Evolutionary conservation across 192 early-diverging fungal species (phyloP).

Genomic region (Coemansia interrupta): DNA sequence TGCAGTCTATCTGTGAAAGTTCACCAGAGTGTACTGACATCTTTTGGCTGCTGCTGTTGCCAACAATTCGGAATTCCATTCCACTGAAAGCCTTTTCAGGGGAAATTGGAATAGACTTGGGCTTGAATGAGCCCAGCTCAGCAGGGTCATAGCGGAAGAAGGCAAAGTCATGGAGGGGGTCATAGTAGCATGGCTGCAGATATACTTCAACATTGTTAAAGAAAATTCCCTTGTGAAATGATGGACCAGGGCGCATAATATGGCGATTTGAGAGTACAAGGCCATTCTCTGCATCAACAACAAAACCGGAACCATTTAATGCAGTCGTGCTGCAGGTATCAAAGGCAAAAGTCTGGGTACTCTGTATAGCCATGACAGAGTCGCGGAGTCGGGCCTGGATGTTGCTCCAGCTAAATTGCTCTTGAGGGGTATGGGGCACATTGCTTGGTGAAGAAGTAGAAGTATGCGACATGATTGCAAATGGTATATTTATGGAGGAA

Average conservation of each 20-base stretch:
- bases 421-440: background rate
- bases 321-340: background rate
- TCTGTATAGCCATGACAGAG: background rate
- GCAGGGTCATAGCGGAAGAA: slow-evolving; percentile 70
- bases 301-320: slow-evolving; percentile 62
- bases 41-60: slow-evolving; percentile 72
- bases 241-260: slow-evolving; percentile 65
- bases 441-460: background rate
- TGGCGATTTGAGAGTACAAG: slow-evolving; percentile 72
- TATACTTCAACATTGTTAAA: slow-evolving; percentile 67
- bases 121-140: slow-evolving; percentile 49
- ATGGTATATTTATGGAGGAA: background rate
- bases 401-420: background rate
- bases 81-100: slow-evolving; percentile 68
- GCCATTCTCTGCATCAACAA: slow-evolving; percentile 71
- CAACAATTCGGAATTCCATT: slow-evolving; percentile 68
- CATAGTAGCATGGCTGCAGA: slow-evolving; percentile 65
- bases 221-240: slow-evolving; percentile 64
- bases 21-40: slow-evolving; percentile 71
- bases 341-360: background rate
- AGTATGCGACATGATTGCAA: background rate
- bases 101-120: slow-evolving; percentile 49
- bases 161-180: slow-evolving; percentile 78
- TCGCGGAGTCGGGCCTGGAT: background rate
- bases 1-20: slow-evolving; percentile 68